phyloP scores from a whole-genome alignment of 768 basidiomycete genomes.

The Phaffia australis region DNA sequence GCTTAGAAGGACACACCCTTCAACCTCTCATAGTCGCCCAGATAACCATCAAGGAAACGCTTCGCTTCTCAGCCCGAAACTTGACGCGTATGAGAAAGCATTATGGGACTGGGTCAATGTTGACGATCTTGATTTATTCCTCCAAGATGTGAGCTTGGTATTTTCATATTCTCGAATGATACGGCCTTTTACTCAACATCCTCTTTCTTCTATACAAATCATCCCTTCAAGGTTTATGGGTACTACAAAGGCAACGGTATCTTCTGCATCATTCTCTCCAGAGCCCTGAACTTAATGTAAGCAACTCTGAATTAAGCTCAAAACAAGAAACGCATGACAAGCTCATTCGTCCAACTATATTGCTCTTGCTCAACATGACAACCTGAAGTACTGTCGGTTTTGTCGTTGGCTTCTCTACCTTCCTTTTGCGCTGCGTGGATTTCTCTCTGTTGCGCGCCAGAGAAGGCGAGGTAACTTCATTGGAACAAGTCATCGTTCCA shows the following conservation, averaged over 20 bases:
- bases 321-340: constrained; percentile 19
- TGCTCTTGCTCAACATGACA: constrained; percentile 20
- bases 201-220: not conserved
- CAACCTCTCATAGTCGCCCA: too few species aligned
- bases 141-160: constrained; percentile 59
- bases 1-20: too few species aligned
- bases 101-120: constrained; percentile 99
- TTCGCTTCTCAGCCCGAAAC: constrained; percentile 14
- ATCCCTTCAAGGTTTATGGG: constrained; percentile 47
- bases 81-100: constrained; percentile 56
- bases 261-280: constrained; percentile 81
- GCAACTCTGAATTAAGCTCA: constrained; percentile 36
- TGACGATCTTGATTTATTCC: constrained; percentile 86
- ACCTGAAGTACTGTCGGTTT: constrained; percentile 78
- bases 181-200: not conserved
- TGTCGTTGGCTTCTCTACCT: constrained; percentile 96
- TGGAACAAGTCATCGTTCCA: constrained; percentile 71
- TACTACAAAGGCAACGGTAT: constrained; percentile 98
- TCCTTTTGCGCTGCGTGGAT: constrained; percentile 87
- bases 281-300: constrained; percentile 88
- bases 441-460: constrained; percentile 61
- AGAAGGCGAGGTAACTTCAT: constrained; percentile 44
- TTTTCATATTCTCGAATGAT: not conserved
- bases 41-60: too few species aligned
- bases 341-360: constrained; percentile 3